These are phyloP conservation scores for Ceratocystis alfenasii DNA, from an alignment of 2,329 filamentous ascomycete genomes.

Conservation along the genomic window DNA sequence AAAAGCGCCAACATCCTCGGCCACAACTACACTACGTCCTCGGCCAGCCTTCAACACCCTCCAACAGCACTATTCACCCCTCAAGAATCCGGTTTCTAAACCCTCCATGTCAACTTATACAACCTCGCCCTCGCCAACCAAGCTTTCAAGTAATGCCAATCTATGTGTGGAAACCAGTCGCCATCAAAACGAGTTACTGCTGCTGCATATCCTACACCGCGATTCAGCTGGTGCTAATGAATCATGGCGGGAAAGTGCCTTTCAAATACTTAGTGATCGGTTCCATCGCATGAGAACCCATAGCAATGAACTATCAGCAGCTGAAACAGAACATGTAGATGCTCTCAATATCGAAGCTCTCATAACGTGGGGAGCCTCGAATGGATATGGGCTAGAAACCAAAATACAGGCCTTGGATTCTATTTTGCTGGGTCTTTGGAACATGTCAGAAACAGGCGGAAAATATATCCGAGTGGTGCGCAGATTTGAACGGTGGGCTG, in stretches of 20 bases:
- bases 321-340: slow-evolving; percentile 38
- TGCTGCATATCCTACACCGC: slow-evolving; percentile 52
- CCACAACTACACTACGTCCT: slow-evolving; percentile 29
- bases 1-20: slow-evolving; percentile 16
- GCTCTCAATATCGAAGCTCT: slow-evolving; percentile 42
- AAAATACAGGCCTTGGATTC: slow-evolving; percentile 47
- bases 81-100: slow-evolving; percentile 48
- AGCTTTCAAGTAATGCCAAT: slow-evolving; percentile 48
- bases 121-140: slow-evolving; percentile 49
- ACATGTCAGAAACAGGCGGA: slow-evolving; percentile 43
- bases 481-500: slow-evolving; percentile 50
- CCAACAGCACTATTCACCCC: slow-evolving; percentile 57
- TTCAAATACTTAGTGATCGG: slow-evolving; percentile 34
- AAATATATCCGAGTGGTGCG: slow-evolving; percentile 44
- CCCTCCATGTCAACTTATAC: slow-evolving; percentile 47
- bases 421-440: slow-evolving; percentile 46
- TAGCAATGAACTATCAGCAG: slow-evolving; percentile 29
- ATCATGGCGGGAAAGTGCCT: slow-evolving; percentile 47
- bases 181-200: slow-evolving; percentile 53
- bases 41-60: slow-evolving; percentile 49
- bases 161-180: slow-evolving; percentile 45
- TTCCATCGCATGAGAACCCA: slow-evolving; percentile 34
- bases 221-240: slow-evolving; percentile 35
- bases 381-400: slow-evolving; percentile 37
- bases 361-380: slow-evolving; percentile 36